Percentiles rank a stretch among this genome's conserved stretches.
These are phyloP conservation scores for Clathrus columnatus DNA, from an alignment of 768 basidiomycete species.

Conservation along the genomic window DNA sequence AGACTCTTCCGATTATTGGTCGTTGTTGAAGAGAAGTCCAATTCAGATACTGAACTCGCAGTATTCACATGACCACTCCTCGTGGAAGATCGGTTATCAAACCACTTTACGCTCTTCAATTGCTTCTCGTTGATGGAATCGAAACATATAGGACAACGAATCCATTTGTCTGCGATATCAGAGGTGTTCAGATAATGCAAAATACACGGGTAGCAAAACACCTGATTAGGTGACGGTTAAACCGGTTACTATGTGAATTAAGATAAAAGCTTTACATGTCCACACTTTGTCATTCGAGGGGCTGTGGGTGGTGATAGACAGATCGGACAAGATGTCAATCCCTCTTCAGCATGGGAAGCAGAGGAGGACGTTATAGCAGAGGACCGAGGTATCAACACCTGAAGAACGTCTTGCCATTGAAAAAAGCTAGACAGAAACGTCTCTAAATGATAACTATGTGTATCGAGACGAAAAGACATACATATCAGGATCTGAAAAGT, in stretches of 20 bases:
- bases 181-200: slow-evolving; percentile 82
- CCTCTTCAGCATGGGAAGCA: slow-evolving; percentile 42
- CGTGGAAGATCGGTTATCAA: slow-evolving; percentile 28
- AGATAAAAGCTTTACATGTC: slow-evolving; percentile 63
- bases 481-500: slow-evolving; percentile 98
- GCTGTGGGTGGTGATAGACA: slow-evolving; percentile 87
- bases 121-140: slow-evolving; percentile 87
- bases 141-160: slow-evolving; percentile 91
- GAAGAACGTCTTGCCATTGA: slow-evolving; percentile 93
- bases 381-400: slow-evolving; percentile 84
- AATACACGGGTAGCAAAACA: slow-evolving; percentile 93
- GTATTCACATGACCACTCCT: slow-evolving; percentile 22
- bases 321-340: slow-evolving; percentile 80
- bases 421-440: slow-evolving; percentile 56
- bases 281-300: slow-evolving; percentile 93
- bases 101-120: slow-evolving; percentile 91
- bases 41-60: slow-evolving; percentile 34
- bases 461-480: slow-evolving; percentile 32
- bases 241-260: background rate
- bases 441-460: slow-evolving; percentile 7
- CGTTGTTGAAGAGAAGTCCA: slow-evolving; percentile 35
- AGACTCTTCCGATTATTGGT: slow-evolving; percentile 29
- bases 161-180: slow-evolving; percentile 68
- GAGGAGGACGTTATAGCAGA: slow-evolving; percentile 63
- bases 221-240: no score